Base-by-base conservation (phyloP, 176 grass and related monocot species). In the Areca catechu region DNA sequence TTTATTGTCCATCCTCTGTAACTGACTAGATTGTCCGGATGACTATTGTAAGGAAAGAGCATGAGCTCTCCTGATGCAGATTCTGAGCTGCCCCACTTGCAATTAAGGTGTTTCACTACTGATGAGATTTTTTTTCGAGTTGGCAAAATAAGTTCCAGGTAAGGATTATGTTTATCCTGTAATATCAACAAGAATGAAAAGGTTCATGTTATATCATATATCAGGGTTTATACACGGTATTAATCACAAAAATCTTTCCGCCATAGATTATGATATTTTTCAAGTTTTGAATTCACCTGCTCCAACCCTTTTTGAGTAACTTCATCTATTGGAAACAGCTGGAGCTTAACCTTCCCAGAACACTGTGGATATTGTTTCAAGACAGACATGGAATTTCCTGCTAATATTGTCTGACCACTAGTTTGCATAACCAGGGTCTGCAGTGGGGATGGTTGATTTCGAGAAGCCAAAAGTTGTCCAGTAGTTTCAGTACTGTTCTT, bases 121-220 rank as follows among this genome's bases (percentile, higher is more conserved):
- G 94, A 98, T 49, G 94, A 89, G 52, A 98, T 89, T 74, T 89
- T 98, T 73, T 98, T 98, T 58, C 80, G 66, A 53, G 76, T 83
- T 75, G 81, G 64, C 70, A 98, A 59, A 78, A 63, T 93, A 70
- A 98, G 77, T 78, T 98, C 94, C 65, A 98, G 67, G 57, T 83
- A 89, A 51, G 88, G 94, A 43, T 89, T 98, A 63, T 74, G 84
- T 29, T 89, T 77, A 63, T 89, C 80, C 94, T 98, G 81, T 63
- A 23, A 81, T 19, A 73, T 69, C 23, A 52, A 30, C 20, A 19
- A 17, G 4, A 64, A 64, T 24, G 7, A 14, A 64, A 54, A 54
- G 15, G 10, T 12, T 43, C 17, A 54, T 54, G 19, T n/a, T 22
- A n/a, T 14, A 29, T 19, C 21, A 0, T 2, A 58, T 57, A 23